phyloP scores from a whole-genome alignment of 768 basidiomycete species.

The Mycena filopes region DNA sequence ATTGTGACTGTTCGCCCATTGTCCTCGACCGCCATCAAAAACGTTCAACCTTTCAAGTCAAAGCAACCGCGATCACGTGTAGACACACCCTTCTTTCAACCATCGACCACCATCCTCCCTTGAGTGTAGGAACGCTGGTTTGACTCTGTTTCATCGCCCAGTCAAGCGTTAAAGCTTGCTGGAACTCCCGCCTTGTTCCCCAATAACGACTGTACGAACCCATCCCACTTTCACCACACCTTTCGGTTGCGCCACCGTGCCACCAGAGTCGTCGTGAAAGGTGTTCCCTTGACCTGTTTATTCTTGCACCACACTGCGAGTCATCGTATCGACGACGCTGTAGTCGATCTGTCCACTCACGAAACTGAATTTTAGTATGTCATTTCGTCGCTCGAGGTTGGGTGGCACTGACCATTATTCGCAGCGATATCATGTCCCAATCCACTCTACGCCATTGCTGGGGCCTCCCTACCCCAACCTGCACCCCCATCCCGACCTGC shows the following conservation, averaged over 20 bases:
- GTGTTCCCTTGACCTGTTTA: not conserved
- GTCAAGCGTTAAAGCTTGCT: not conserved
- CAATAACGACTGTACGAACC: not conserved
- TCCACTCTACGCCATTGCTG: not conserved
- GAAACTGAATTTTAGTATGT: not conserved
- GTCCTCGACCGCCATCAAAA: not conserved
- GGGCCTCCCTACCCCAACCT: not conserved
- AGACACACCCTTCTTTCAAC: not conserved
- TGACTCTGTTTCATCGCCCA: not conserved
- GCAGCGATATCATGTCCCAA: constrained; percentile 1
- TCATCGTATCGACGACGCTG: not conserved
- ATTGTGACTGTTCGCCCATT: not conserved
- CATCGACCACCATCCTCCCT: constrained; percentile 1
- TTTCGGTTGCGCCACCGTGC: not conserved
- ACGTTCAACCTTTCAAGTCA: not conserved
- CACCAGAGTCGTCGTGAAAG: not conserved
- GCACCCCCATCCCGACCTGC: not conserved
- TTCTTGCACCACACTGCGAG: not conserved
- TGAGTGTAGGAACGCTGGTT: not conserved
- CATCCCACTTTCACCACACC: too few species aligned
- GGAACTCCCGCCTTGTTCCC: not conserved
- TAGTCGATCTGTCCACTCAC: not conserved
- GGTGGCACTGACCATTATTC: constrained; percentile 6
- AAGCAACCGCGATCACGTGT: constrained; percentile 6
- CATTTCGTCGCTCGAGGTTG: not conserved